These are phyloP conservation scores for Exophiala viscosa DNA, from an alignment of 2,329 filamentous ascomycete genomes.

Conservation along the genomic window DNA sequence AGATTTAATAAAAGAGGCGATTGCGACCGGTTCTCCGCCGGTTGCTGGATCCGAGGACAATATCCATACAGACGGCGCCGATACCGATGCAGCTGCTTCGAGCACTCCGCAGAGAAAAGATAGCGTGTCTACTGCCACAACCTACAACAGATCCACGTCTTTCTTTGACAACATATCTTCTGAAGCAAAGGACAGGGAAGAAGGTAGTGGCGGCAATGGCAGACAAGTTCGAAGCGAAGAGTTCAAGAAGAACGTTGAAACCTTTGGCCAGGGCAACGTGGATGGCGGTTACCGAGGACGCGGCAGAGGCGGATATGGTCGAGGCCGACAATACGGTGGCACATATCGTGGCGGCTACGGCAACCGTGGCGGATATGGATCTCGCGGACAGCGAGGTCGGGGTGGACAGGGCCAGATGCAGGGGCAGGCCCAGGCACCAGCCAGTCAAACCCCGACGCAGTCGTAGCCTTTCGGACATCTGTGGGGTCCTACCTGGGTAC, in stretches of 20 bases:
- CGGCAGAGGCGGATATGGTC: slow-evolving; percentile 65
- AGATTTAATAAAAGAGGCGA: slow-evolving; percentile 82
- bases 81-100: slow-evolving; percentile 21
- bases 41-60: slow-evolving; percentile 49
- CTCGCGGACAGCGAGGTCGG: slow-evolving; percentile 23
- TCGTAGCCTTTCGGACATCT: slow-evolving; percentile 2
- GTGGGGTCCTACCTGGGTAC: neutral
- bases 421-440: slow-evolving; percentile 6
- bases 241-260: slow-evolving; percentile 93
- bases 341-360: slow-evolving; percentile 44
- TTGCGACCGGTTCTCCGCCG: slow-evolving; percentile 70
- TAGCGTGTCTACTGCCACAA: slow-evolving; percentile 34
- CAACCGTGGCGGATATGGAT: slow-evolving; percentile 28
- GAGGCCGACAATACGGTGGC: slow-evolving; percentile 49
- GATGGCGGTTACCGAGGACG: slow-evolving; percentile 79
- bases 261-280: slow-evolving; percentile 93
- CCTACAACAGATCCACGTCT: slow-evolving; percentile 82
- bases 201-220: slow-evolving; percentile 65
- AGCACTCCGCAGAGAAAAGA: slow-evolving; percentile 36
- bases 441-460: slow-evolving; percentile 9
- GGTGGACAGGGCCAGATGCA: slow-evolving; percentile 19
- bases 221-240: slow-evolving; percentile 89
- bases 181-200: slow-evolving; percentile 82
- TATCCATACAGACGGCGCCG: slow-evolving; percentile 34
- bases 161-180: slow-evolving; percentile 99